Evolutionary conservation across 768 basidiomycete species (phyloP), one percentile per base, ranked within the genome.

Genomic region (Podaxis carcinomalis): DNA sequence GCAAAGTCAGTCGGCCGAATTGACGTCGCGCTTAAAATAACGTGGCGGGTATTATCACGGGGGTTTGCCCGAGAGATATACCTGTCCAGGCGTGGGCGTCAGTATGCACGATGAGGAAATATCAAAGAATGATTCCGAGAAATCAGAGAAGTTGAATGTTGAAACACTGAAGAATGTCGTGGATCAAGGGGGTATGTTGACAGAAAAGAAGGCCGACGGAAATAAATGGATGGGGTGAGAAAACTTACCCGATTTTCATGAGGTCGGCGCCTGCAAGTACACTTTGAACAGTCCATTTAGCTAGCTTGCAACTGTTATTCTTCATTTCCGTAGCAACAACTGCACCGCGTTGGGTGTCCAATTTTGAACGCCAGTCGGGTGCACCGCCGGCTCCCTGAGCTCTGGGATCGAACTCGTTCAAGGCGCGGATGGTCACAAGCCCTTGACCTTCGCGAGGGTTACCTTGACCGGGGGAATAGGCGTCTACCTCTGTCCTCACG

Each of bases 251-350:
- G 70, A 98, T 93, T 78, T 98, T 99, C 88, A 98, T 90, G 63
- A 88, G 77, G 54, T 98, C 97, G 21, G 95, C 96, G 47, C 97
- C 97, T 47, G 97, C 94, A 37, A 99, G 80, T 40, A 98, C 82
- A 70, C 91, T 91, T 78, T 98, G 95, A 16, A 98, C 92, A 0
- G 96, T 89, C 95, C 96, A 99, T 69, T 96, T 90, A 19, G 95
- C 95, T 28, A 99, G 83, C 74, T 99, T 99, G 78, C 89, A 95
- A 67, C 89, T 92, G 78, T 99, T 99, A 76, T 99, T 99, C 80
- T 98, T 99, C 97, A 98, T 98, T 80, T 99, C 97, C 25, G 93
- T 95, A 37, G 97, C 94, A 62, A 98, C 95, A 46, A 99, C 96
- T 1, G 97, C 97, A 64, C 97, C 97, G 49, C 95, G 86, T 74